Base-by-base conservation (phyloP, 1,284 basidiomycete species). In the Trichosporon faecale region DNA sequence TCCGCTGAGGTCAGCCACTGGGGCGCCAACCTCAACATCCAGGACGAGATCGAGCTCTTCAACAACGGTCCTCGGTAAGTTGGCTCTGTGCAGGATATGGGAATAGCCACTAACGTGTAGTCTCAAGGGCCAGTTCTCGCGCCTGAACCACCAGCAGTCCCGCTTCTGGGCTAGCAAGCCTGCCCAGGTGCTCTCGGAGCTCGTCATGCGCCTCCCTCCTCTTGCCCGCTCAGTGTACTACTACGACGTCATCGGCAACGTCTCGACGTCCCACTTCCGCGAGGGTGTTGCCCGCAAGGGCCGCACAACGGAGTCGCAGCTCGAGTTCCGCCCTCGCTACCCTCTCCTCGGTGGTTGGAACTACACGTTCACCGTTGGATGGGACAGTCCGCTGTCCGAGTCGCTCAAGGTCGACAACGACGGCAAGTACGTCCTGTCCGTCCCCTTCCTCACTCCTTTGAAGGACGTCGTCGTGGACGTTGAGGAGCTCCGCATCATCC, bases 321-420 rank as follows among this genome's bases (percentile, higher is more conserved):
- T 98, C 52, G 94, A 98, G 77, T 80, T 99, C 61, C 87, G 87
- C 61, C 96, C 97, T 0, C 88, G 97, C 46, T 99, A 95, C 82
- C 97, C 97, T 8, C 78, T 99, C 29, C 84, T 98, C 72, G 97
- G 97, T 33, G 95, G 96, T 21, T 99, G 97, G 97, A 98, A 98
- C 82, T 99, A 97, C 84, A 89, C 87, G 55, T 99, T 96, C 84
- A 94, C 91, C 5, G 86, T 98, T 12, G 97, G 97, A 2, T 99
- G 91, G 88, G 94, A 98, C 77, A 87, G 91, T 9, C 91, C 93
- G 23, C 85, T 97, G 61, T 85, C 82, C n/a, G 91, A 94, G 77
- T 81, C 78, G 21, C 70, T 86, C 55, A 82, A 78, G 72, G 68
- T 67, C 82, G 75, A 85, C 82, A 70, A 86, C 2, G 88, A 88